Base-by-base conservation (phyloP, 2,329 filamentous ascomycete species). In the Colletotrichum musae region DNA sequence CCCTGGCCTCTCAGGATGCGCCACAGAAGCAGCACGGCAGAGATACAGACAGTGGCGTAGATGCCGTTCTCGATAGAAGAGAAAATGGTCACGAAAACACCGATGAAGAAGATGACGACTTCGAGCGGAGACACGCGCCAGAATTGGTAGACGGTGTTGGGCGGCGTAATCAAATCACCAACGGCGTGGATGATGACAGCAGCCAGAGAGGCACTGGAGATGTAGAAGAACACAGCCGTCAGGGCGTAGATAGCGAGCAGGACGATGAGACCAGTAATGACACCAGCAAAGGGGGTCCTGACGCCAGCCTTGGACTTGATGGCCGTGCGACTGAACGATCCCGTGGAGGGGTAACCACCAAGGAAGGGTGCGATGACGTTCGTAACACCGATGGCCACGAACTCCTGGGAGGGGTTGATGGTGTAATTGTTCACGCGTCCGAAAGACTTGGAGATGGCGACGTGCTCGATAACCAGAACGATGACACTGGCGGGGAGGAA, bases 261-360 rank as follows among this genome's bases (percentile, higher is more conserved):
- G 4, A 98, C 95, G 15, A 98, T 88, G 15, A 93, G 62, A 0
- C 93, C 95, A 7, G 95, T 98, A 72, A 98, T 93, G 50, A 97
- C 88, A 81, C 96, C 95, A 16, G 94, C 94, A 64, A 97, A 90
- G 1, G 95, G 95, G 0, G 95, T 98, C 26, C 94, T 91, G 4
- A 98, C 95, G 76, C 96, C 96, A 58, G 96, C 95, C 81, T 98
- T 98, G 5, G 95, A 96, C 81, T 98, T 97, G 82, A 98, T 98
- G 61, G 96, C 95, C 32, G 96, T 98, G 70, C 96, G 91, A 43
- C 94, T 97, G 85, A 98, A 98, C 3, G 96, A 98, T 1, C 96
- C 96, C 2, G 95, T 99, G 0, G 94, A 93, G 15, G 95, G 94
- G 77, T 97, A 99, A 2, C 88, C 96, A 58, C 95, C 96, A 3